Evolutionary conservation across 202 grass and related monocot species (phyloP).

Genomic region (Setaria italica): DNA sequence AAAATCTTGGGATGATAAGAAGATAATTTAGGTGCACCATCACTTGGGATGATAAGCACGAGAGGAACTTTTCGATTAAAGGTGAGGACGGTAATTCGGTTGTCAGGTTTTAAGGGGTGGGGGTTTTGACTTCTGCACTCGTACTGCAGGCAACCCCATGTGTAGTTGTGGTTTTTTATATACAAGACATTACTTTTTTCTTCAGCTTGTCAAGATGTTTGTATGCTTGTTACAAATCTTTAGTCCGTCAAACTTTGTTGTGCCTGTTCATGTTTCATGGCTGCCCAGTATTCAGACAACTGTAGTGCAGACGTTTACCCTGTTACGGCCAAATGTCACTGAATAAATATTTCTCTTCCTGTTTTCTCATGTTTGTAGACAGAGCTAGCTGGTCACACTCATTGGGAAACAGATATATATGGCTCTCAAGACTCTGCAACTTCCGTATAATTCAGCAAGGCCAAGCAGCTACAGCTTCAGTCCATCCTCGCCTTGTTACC

Average conservation of each 20-base stretch:
- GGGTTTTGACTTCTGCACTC: neutral
- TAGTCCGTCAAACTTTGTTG: neutral
- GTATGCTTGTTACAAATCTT: neutral
- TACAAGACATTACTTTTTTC: neutral
- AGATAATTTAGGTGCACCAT: neutral
- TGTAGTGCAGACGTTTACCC: neutral
- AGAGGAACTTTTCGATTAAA: neutral
- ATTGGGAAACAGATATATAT: constrained; percentile 12
- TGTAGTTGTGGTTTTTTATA: neutral
- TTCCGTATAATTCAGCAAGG: constrained; percentile 30
- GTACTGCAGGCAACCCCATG: neutral
- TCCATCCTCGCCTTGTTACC: neutral
- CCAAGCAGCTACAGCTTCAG: constrained; percentile 9
- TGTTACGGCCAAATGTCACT: neutral
- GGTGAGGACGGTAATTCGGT: neutral
- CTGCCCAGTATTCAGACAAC: neutral
- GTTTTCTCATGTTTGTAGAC: constrained; percentile 10
- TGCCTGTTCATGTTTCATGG: neutral
- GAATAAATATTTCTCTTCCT: neutral
- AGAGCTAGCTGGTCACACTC: constrained; percentile 18
- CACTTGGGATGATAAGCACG: neutral
- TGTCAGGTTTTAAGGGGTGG: neutral
- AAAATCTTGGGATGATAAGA: neutral
- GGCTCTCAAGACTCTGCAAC: constrained; percentile 50
- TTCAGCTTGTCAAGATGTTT: neutral